phyloP scores from a whole-genome alignment of 768 basidiomycete species.

The Boletus sp. region DNA sequence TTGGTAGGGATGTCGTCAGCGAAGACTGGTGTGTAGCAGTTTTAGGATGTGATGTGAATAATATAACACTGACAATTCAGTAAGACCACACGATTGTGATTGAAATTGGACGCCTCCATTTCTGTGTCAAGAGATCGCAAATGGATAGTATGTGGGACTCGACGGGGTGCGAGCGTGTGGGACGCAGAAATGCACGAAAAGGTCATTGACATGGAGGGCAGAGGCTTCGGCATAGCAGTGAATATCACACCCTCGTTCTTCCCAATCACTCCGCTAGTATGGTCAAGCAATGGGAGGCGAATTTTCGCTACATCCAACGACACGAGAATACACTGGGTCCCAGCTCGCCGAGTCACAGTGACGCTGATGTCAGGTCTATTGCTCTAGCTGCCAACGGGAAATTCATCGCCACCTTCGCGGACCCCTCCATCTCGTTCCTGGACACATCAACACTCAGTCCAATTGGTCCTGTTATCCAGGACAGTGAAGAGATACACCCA shows the following conservation, averaged over 20 bases:
- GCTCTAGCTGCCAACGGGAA: no score
- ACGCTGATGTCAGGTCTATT: no score
- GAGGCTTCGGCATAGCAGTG: neutral
- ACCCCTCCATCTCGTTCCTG: no score
- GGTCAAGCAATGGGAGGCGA: no score
- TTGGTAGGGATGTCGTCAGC: neutral
- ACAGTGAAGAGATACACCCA: no score
- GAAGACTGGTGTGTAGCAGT: neutral
- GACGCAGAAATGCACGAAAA: neutral
- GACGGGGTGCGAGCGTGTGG: neutral
- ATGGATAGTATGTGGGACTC: neutral
- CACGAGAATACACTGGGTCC: no score
- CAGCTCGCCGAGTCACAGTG: no score
- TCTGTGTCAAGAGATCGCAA: neutral
- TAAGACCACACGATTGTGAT: neutral
- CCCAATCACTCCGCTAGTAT: no score
- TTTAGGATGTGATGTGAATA: neutral
- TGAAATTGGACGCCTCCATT: neutral
- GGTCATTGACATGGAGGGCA: neutral
- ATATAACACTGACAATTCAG: neutral
- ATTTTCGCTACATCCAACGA: no score
- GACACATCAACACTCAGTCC: no score
- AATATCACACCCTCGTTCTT: neutral
- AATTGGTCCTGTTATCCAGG: no score
- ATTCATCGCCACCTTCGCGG: no score